Base-by-base conservation (phyloP, 768 basidiomycete genomes). In the Hygrophoropsis aurantiaca region DNA sequence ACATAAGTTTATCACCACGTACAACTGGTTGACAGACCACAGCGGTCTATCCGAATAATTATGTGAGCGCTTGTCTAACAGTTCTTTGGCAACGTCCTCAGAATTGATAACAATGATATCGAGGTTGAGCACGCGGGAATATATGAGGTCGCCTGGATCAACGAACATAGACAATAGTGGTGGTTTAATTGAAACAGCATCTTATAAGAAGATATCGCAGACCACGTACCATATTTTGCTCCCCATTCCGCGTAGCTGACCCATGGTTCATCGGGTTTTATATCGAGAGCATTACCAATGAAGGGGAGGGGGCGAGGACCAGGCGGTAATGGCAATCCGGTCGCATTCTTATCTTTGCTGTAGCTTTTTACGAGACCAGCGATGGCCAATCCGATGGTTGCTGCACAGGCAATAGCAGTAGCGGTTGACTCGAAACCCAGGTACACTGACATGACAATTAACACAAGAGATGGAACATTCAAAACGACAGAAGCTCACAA, bases 161-260 rank as follows among this genome's bases (percentile, higher is more conserved):
- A 21, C 9, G 4, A 19, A 8, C 11, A 8, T 11, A 10, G 4
- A 32, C 32, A n/a, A 15, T 23, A 35, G 10, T 2, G 9, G 18
- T 13, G 27, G 27, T 30, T 30, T 13, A 30, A n/a, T n/a, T n/a
- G n/a, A n/a, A n/a, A n/a, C n/a, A n/a, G n/a, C n/a, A n/a, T n/a
- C n/a, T n/a, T n/a, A n/a, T n/a, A n/a, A n/a, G n/a, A n/a, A n/a
- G n/a, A 33, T 42, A n/a, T 23, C 18, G 23, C 19, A 33, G 3
- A 33, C 10, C 19, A 50, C 51, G 25, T 39, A 55, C 61, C 58
- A 34, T 60, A 62, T 20, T 43, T 47, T 15, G 46, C 43, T 9
- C 53, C 49, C 60, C 60, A 60, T 37, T 53, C 42, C 13, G 47
- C 41, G 44, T 57, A 59, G 5, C 53, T 60, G 18, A 51, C 43